Percentiles rank a stretch among this genome's conserved stretches.
phyloP scores from a whole-genome alignment of 2,329 filamentous ascomycete genomes.

The Diaporthe sp. region DNA sequence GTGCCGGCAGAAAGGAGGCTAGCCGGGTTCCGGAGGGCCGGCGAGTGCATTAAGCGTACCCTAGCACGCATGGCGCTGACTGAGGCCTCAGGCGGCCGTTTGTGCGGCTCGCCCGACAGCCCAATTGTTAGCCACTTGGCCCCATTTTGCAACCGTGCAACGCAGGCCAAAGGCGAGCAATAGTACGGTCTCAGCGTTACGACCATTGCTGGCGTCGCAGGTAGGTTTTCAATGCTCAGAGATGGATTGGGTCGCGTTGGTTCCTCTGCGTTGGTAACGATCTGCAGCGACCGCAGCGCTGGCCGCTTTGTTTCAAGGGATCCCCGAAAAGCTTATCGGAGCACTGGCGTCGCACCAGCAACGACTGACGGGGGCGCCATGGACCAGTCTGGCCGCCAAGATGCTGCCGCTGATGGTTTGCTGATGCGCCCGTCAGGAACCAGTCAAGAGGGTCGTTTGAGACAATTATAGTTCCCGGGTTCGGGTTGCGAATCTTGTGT shows the following conservation, averaged over 20 bases:
- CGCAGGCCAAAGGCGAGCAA: background rate
- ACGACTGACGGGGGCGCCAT: constrained; percentile 10
- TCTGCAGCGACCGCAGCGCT: constrained; percentile 8
- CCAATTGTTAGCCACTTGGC: constrained; percentile 12
- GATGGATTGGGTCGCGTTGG: constrained; percentile 22
- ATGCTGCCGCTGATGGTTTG: background rate
- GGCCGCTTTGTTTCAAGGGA: constrained; percentile 20
- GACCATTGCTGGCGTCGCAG: constrained; percentile 7
- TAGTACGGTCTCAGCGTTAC: constrained; percentile 7
- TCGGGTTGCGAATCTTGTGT: constrained; percentile 17
- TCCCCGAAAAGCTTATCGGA: constrained; percentile 25
- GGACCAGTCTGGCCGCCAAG: constrained; percentile 28
- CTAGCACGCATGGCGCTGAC: background rate
- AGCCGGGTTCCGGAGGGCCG: constrained; percentile 16
- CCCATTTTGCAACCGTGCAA: constrained; percentile 11
- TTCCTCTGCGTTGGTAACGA: constrained; percentile 12
- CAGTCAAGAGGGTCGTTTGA: constrained; percentile 2
- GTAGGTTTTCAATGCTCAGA: constrained; percentile 9
- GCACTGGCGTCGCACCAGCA: constrained; percentile 27
- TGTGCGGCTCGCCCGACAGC: constrained; percentile 13
- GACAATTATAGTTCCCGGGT: constrained; percentile 22
- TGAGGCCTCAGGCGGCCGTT: constrained; percentile 14
- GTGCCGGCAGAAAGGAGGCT: constrained; percentile 20
- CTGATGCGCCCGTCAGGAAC: constrained; percentile 21
- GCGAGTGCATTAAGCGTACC: constrained; percentile 8